Evolutionary conservation across 305 asterid species (phyloP), one percentile per base, ranked within the genome.

Genomic region (Plantago rigida): DNA sequence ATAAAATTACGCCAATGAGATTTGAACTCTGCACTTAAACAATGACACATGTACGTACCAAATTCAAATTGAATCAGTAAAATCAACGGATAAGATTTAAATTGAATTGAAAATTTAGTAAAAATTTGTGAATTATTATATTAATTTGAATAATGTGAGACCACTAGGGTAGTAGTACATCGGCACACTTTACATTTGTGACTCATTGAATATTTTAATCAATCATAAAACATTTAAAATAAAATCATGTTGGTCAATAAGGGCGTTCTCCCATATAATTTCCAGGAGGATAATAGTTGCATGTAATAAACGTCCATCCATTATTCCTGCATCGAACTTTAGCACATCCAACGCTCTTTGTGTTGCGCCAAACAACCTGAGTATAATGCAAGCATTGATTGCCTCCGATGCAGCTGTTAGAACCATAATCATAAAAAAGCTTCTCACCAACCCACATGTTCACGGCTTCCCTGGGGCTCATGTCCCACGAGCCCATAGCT

Each of bases 221-320:
- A 22, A 22, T 22, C 26, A 22, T 22, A 22, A 22, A 22, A 22
- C 26, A 22, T 22, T 22, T 22, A 1, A 22, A 1, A 4, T 31
- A 48, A 4, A 0, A 9, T 13, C 10, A 19, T 9, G 3, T 5
- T 8, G 4, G 13, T 17, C 41, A 82, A 56, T 75, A 84, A 1
- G 92, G 93, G 7, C 74, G 72, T 63, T 71, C 60, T 26, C 86
- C 86, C 3, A 64, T 17, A 5, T 69, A 47, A 46, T 84, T 84
- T 13, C 92, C 92, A 0, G 74, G 80, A 0, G 92, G 88, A 51
- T 69, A 62, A 31, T 82, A 84, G 39, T 55, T 71, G 55, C 88
- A 82, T 0, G 70, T 72, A 0, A 84, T 73, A 44, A 74, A 82
- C 60, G 59, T 26, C 81, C 72, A 56, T 0, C 69, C 76, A 36